Base-by-base conservation (phyloP, 495 filamentous ascomycete species). In the Talaromyces ruber region DNA sequence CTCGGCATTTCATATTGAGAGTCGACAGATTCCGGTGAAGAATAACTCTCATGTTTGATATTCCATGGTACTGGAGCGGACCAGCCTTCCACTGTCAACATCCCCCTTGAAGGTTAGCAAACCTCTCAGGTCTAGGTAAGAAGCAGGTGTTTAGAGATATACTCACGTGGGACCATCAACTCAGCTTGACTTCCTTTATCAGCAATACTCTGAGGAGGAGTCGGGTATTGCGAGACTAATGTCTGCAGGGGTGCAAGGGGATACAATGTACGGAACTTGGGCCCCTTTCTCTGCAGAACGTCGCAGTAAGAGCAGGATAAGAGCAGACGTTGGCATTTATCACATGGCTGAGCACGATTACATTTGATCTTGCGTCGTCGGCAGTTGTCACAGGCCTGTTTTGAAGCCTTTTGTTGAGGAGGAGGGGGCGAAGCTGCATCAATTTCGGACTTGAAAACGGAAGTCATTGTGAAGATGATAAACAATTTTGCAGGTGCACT, bases 371-470 rank as follows among this genome's bases (percentile, higher is more conserved):
- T 79, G 45, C 76, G 74, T 5, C 74, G 70, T 28, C 76, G 73
- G 64, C 76, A 79, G 58, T 78, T 78, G 57, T 79, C 76, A 60
- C 76, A 79, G 58, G 76, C 75, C 65, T 79, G 76, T 58, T 76
- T 77, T 16, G 64, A 62, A 39, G 70, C 29, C 50, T 70, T 64
- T 56, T 64, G 45, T 56, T 64, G 45, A 51, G 51, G 26, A 54
- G 24, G 51, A 28, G 51, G 26, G 11, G 51, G 26, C 1, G 51
- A 25, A 25, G 24, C 24, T 28, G 51, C 16, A 28, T 26, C 26
- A 6, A 9, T 22, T 14, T 28, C 4, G 22, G 51, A 26, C 12
- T 28, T 14, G 26, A 54, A 14, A 26, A 28, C n/a, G 26, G 51
- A 26, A 14, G n/a, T 22, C 51, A 54, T 54, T 25, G 14, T 54